Evolutionary conservation across 2,329 filamentous ascomycete genomes (phyloP).

Genomic region (Monascus ruber): DNA sequence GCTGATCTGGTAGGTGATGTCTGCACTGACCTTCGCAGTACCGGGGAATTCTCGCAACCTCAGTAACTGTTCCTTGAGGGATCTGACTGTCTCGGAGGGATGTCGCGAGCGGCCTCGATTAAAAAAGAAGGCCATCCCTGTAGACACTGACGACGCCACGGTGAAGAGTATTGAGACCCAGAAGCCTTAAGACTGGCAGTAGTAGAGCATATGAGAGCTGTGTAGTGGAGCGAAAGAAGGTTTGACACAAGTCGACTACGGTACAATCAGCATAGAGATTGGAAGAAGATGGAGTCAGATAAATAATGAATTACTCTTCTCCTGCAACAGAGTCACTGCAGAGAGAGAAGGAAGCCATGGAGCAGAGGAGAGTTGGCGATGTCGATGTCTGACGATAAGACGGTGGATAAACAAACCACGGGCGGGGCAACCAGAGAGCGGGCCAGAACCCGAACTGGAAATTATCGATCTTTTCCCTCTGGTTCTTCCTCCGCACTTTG

Average conservation of each 20-base stretch:
- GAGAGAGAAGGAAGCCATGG: too few species aligned
- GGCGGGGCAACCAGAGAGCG: constrained; percentile 10
- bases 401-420: constrained; percentile 10
- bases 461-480: constrained; percentile 2
- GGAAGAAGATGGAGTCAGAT: too few species aligned
- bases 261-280: too few species aligned
- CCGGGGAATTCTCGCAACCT: constrained; percentile 49
- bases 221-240: background rate
- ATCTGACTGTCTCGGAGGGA: constrained; percentile 49
- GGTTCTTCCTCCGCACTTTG: too few species aligned
- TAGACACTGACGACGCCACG: constrained; percentile 5
- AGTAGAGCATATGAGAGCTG: background rate
- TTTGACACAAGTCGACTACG: too few species aligned
- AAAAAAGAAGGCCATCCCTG: constrained; percentile 59
- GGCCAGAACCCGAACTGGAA: too few species aligned
- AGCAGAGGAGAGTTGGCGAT: constrained; percentile 6
- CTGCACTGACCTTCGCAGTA: constrained; percentile 41
- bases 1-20: constrained; percentile 7
- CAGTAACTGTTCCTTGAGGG: constrained; percentile 52
- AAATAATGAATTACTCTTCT: too few species aligned
- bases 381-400: too few species aligned
- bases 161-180: background rate
- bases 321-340: too few species aligned
- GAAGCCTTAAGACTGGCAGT: too few species aligned
- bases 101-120: constrained; percentile 50